These are phyloP conservation scores for Aspergillus hortae DNA, from an alignment of 2,329 filamentous ascomycete species.

Conservation along the genomic window DNA sequence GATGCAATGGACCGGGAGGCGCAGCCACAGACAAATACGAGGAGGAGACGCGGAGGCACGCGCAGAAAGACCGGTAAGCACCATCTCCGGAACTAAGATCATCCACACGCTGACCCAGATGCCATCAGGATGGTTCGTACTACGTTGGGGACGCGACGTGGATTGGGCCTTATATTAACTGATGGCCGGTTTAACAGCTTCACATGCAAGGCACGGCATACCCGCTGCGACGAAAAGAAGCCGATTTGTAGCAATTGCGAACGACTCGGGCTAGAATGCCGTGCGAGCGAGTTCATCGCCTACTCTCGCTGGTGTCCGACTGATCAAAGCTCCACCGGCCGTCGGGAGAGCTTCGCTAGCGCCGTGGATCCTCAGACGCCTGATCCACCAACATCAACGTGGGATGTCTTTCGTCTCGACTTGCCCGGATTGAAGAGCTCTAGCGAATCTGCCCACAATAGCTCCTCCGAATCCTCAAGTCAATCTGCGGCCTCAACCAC, in stretches of 20 bases:
- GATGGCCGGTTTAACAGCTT: neutral
- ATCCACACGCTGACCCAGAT: too few relatives aligned
- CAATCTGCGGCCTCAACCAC: neutral
- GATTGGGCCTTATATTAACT: neutral
- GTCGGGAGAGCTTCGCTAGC: neutral
- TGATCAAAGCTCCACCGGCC: neutral
- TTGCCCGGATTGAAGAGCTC: neutral
- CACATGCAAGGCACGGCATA: conserved; percentile 1
- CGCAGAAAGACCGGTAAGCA: too few relatives aligned
- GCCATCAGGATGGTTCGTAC: neutral
- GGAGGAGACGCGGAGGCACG: too few relatives aligned
- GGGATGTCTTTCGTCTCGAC: conserved; percentile 1
- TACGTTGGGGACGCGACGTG: neutral
- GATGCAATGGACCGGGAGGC: too few relatives aligned
- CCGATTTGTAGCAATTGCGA: conserved; percentile 3
- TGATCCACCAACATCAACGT: neutral
- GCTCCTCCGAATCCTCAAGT: neutral
- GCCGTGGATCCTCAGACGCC: neutral
- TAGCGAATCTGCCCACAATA: neutral
- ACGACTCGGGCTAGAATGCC: neutral
- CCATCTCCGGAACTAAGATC: too few relatives aligned
- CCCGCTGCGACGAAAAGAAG: conserved; percentile 3
- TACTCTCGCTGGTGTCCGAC: conserved; percentile 1
- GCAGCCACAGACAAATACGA: too few relatives aligned
- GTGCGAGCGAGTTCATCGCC: neutral